phyloP scores from a whole-genome alignment of 1,284 basidiomycete species.

The Trichosporon ovoides region DNA sequence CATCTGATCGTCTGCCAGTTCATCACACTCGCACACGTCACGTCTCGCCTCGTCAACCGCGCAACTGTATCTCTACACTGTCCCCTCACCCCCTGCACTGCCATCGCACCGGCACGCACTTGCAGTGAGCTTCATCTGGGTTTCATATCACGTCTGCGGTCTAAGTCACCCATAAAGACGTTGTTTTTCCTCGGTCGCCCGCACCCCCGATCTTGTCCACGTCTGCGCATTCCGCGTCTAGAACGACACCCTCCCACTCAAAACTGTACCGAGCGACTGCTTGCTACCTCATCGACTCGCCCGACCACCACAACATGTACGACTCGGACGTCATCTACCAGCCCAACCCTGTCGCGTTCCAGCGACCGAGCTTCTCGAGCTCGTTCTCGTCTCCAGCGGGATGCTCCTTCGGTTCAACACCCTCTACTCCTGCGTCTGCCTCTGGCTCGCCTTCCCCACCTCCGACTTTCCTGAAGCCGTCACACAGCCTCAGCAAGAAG shows the following conservation, averaged over 20 bases:
- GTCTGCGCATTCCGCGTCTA: too few species aligned
- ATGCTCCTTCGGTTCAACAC: neutral
- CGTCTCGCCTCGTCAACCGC: neutral
- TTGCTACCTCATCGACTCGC: constrained; percentile 1
- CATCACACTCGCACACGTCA: neutral
- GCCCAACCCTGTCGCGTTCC: constrained; percentile 17
- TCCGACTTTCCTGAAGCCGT: constrained; percentile 8
- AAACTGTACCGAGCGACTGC: neutral
- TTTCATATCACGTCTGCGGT: too few species aligned
- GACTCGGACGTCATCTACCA: constrained; percentile 13
- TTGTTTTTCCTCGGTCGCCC: neutral
- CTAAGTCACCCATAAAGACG: neutral
- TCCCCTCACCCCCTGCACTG: neutral
- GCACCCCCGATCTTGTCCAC: neutral
- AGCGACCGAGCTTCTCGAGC: constrained; percentile 10
- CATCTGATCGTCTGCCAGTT: neutral
- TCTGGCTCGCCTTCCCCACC: constrained; percentile 17
- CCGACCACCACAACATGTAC: constrained; percentile 7
- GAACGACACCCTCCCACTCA: neutral
- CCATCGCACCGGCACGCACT: neutral
- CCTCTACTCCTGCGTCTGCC: constrained; percentile 6
- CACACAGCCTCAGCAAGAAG: constrained; percentile 11
- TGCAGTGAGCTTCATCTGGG: neutral
- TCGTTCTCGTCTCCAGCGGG: constrained; percentile 16
- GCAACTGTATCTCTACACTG: neutral